These are phyloP conservation scores for Escallonia herrerae DNA, from an alignment of 129 eudicot species.

Conservation along the genomic window DNA sequence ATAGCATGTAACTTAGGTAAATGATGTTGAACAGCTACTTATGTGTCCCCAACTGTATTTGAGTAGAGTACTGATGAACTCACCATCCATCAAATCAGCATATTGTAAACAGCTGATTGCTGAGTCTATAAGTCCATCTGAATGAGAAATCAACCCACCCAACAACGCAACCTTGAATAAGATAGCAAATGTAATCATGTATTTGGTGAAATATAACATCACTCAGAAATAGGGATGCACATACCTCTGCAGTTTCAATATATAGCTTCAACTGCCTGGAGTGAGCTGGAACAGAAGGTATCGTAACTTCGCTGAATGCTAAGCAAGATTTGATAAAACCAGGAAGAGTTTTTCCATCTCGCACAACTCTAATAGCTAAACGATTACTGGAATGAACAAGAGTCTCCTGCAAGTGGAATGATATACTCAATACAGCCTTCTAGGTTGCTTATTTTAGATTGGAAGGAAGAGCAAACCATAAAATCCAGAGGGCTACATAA, in stretches of 20 bases:
- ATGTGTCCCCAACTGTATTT: background rate
- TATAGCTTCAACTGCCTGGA: constrained; percentile 61
- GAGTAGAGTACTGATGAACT: constrained; percentile 16
- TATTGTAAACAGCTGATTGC: constrained; percentile 54
- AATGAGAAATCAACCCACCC: constrained; percentile 65
- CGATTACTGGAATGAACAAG: constrained; percentile 72
- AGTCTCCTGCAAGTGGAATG: constrained; percentile 48
- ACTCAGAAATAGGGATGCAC: constrained; percentile 5
- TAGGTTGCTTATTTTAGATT: no score
- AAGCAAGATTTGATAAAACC: constrained; percentile 70
- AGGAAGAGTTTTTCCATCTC: constrained; percentile 25
- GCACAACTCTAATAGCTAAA: constrained; percentile 54
- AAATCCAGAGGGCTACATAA: no score
- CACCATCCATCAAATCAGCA: constrained; percentile 43
- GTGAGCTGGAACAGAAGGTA: constrained; percentile 65
- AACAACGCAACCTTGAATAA: constrained; percentile 54
- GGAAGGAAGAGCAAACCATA: no score
- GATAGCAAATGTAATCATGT: background rate
- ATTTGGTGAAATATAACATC: background rate
- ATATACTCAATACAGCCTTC: background rate
- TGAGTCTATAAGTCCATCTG: constrained; percentile 68
- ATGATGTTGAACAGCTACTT: no score
- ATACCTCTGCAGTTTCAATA: constrained; percentile 87
- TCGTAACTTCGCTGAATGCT: constrained; percentile 76
- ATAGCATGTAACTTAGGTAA: no score